Evolutionary conservation across 176 grass and related monocot genomes (phyloP), one percentile per base, ranked within the genome.

Genomic region (Eleusine indica): DNA sequence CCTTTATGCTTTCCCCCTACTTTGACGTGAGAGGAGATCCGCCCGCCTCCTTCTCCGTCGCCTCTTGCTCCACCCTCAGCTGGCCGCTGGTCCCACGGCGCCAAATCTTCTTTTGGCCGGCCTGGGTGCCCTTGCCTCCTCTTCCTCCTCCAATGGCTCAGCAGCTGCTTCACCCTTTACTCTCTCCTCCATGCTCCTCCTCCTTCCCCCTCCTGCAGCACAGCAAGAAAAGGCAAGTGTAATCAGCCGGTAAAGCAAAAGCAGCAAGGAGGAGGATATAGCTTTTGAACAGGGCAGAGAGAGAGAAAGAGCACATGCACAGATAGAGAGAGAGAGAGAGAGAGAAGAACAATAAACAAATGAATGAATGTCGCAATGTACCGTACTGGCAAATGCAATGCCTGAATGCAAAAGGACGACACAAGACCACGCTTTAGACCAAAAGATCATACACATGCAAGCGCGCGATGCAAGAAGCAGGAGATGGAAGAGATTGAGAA

Each of bases 11-110:
- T 71, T 85, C 74, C 80, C 73, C 73, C 74, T 53, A 44, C 54
- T 63, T 71, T 42, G 88, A 86, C 79, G 83, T 78, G 79, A 79
- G 83, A 86, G 83, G 73, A 82, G 83, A 90, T 86, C 83, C 88
- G 82, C 87, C 52, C 40, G 32, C 32, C 62, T 47, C 49, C 49
- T 52, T 6, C 52, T n/a, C 19, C 56, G 56, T 58, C 18, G 22
- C 37, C 75, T 19, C 47, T 77, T 29, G 35, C 35, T 43, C 9
- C 73, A 9, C 58, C 9, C 22, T 86, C 83, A 86, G 40, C 88
- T 86, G 58, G 68, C 40, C 12, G 79, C 47, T 3, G 88, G 88
- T 17, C 48, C 78, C 66, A 48, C 73, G 21, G 15, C 46, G 37
- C 51, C 71, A 65, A 65, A 70, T 71, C 79, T 60, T 67, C 73